These are phyloP conservation scores for Vigna angularis DNA, from an alignment of 306 rosid genomes.

Conservation along the genomic window DNA sequence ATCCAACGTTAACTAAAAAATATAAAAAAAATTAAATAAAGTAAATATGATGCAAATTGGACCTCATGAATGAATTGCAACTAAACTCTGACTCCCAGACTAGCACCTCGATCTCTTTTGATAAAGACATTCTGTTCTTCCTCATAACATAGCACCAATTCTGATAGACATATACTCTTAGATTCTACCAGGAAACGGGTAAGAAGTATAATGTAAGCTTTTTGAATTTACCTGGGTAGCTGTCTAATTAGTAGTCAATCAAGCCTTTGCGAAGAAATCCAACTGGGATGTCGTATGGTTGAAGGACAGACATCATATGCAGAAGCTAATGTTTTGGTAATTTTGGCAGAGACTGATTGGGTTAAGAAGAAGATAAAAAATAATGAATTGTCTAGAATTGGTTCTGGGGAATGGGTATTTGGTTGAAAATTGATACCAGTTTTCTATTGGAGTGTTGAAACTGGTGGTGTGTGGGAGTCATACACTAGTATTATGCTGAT, in stretches of 20 bases:
- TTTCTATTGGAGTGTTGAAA: neutral
- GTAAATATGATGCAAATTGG: too few relatives aligned
- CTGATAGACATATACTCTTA: constrained; percentile 59
- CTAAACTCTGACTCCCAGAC: too few relatives aligned
- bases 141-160: constrained; percentile 47
- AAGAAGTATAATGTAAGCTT: constrained; percentile 50
- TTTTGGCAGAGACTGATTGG: constrained; percentile 31
- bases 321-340: constrained; percentile 29
- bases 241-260: constrained; percentile 50
- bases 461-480: neutral
- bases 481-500: neutral
- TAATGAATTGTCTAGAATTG: constrained; percentile 32
- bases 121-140: constrained; percentile 50
- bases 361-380: constrained; percentile 41
- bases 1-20: too few relatives aligned
- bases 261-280: constrained; percentile 64
- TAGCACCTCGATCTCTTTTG: neutral
- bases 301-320: constrained; percentile 49
- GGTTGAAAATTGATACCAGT: constrained; percentile 27
- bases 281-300: constrained; percentile 56
- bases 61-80: too few relatives aligned
- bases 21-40: too few relatives aligned
- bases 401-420: constrained; percentile 33
- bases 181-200: constrained; percentile 47
- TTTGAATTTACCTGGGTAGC: constrained; percentile 60